phyloP scores from a whole-genome alignment of 306 rosid species.

The Dalbergia cultrata region DNA sequence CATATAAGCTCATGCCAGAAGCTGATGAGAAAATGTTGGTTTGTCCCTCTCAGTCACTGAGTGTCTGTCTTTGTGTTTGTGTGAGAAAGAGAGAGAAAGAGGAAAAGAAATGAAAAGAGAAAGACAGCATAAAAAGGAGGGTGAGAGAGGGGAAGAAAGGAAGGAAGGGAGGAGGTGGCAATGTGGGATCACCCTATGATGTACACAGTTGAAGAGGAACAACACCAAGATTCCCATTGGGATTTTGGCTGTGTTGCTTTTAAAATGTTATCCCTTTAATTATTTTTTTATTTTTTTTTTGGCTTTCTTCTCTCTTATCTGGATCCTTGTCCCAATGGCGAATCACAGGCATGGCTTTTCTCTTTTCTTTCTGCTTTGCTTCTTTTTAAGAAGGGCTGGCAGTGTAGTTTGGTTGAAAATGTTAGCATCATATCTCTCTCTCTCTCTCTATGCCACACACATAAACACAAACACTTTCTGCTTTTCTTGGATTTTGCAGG shows the following conservation, averaged over 20 bases:
- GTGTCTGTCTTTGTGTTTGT: conserved; percentile 30
- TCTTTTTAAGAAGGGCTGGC: conserved; percentile 58
- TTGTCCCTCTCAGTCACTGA: conserved; percentile 40
- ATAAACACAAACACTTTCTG: conserved; percentile 53
- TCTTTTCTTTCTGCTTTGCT: conserved; percentile 54
- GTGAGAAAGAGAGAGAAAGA: conserved; percentile 43
- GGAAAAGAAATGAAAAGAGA: conserved; percentile 50
- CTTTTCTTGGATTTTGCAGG: conserved; percentile 64
- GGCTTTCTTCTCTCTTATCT: conserved; percentile 34
- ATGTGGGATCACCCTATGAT: conserved; percentile 55
- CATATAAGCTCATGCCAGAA: conserved; percentile 50
- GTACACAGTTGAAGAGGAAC: conserved; percentile 51
- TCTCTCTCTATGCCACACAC: conserved; percentile 6
- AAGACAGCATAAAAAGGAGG: conserved; percentile 63
- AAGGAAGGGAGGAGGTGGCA: conserved; percentile 39
- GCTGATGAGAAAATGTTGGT: conserved; percentile 54
- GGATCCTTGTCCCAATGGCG: conserved; percentile 60
- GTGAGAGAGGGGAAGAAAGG: conserved; percentile 6
- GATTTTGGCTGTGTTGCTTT: conserved; percentile 57
- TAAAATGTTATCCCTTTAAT: conserved; percentile 52
- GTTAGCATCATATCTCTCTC: conserved; percentile 31
- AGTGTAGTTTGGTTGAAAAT: conserved; percentile 54
- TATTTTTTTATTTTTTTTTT: conserved; percentile 48
- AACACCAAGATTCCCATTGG: conserved; percentile 72
- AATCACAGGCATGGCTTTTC: conserved; percentile 52